phyloP scores from a whole-genome alignment of 1,284 basidiomycete species.

The Pyrrhoderma lamaoense region DNA sequence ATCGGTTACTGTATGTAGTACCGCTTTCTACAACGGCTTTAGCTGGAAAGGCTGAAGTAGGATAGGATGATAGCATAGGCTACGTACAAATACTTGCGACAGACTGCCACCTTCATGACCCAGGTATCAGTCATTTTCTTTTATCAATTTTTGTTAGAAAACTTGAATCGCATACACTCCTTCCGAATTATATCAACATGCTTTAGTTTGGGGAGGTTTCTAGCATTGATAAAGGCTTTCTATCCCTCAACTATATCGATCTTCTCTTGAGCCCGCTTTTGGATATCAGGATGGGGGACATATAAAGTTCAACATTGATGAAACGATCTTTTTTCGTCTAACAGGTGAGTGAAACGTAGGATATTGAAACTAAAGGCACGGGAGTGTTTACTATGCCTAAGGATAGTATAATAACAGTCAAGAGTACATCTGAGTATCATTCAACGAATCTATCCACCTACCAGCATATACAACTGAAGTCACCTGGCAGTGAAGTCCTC shows the following conservation, averaged over 20 bases:
- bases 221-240: constrained; percentile 20
- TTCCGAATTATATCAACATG: constrained; percentile 22
- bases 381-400: background rate
- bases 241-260: constrained; percentile 22
- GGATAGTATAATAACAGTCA: too few relatives aligned
- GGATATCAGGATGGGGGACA: constrained; percentile 18
- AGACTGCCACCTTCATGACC: constrained; percentile 42
- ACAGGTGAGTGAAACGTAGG: too few relatives aligned
- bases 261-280: constrained; percentile 20
- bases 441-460: too few relatives aligned
- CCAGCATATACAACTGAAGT: background rate
- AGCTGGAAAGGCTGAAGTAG: background rate
- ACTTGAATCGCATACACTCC: constrained; percentile 18
- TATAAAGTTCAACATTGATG: background rate
- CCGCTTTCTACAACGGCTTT: constrained; percentile 14
- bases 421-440: background rate
- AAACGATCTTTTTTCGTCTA: background rate
- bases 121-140: background rate
- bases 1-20: constrained; percentile 16
- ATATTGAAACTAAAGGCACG: background rate
- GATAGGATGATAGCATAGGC: too few relatives aligned
- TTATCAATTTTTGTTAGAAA: background rate
- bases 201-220: constrained; percentile 20
- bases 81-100: constrained; percentile 32
- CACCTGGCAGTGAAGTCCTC: background rate